Conservation (phyloP, 495 filamentous ascomycete genomes). For the Pseudomonodictys pantanalensis region DNA sequence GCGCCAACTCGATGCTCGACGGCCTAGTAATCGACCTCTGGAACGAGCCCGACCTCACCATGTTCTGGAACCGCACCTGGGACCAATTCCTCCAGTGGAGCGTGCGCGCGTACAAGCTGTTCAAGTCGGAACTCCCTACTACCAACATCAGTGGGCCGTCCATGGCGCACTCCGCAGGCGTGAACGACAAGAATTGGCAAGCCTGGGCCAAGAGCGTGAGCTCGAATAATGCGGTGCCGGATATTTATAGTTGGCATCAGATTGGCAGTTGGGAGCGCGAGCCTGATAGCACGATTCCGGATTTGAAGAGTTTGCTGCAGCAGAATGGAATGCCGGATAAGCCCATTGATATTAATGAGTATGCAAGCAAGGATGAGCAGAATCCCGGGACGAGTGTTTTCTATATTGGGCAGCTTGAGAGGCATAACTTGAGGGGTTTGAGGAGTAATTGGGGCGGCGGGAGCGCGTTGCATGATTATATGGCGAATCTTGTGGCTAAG, state of each 20-base stretch:
- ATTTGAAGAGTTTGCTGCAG: not conserved
- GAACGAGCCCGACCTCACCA: constrained; percentile 46
- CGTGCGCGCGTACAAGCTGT: constrained; percentile 29
- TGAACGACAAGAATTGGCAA: not conserved
- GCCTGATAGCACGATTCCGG: not conserved
- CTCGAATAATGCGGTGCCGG: constrained; percentile 22
- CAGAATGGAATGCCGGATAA: constrained; percentile 8
- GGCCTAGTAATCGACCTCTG: constrained; percentile 44
- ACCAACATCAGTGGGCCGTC: not conserved
- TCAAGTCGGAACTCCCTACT: not conserved
- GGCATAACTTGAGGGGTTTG: not conserved
- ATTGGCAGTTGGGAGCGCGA: not conserved
- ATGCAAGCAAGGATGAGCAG: not conserved
- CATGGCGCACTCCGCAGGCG: not conserved
- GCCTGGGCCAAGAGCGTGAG: not conserved
- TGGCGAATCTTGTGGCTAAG: constrained; percentile 11
- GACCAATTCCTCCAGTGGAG: constrained; percentile 42
- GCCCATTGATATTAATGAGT: not conserved
- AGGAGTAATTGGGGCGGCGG: not conserved
- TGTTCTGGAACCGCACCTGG: constrained; percentile 41
- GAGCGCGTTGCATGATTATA: not conserved
- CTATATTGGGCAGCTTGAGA: not conserved
- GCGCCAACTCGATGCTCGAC: constrained; percentile 36
- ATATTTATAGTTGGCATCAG: constrained; percentile 6
- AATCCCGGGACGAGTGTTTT: not conserved